phyloP scores from a whole-genome alignment of 1,284 basidiomycete species.

The Chondrostereum purpureum region DNA sequence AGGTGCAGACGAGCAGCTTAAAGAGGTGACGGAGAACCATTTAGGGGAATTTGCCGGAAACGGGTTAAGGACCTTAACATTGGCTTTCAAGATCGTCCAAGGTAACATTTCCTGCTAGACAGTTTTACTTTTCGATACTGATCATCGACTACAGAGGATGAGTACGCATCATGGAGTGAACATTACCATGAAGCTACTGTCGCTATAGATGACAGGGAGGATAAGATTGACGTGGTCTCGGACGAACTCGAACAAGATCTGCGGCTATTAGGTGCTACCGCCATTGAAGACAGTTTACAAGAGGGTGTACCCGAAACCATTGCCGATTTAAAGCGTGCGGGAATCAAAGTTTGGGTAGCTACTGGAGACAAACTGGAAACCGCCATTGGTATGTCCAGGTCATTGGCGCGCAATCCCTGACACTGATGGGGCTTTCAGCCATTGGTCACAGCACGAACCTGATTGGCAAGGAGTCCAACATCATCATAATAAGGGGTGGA shows the following conservation, averaged over 20 bases:
- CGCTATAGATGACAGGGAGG: slow-evolving; percentile 76
- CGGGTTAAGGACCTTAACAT: slow-evolving; percentile 86
- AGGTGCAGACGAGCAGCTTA: slow-evolving; percentile 63
- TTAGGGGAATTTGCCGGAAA: slow-evolving; percentile 86
- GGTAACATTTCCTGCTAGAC: slow-evolving; percentile 39
- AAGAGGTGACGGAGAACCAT: slow-evolving; percentile 74
- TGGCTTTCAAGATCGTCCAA: slow-evolving; percentile 82
- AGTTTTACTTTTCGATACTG: neutral
- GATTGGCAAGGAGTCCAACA: slow-evolving; percentile 83
- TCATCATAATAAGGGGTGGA: slow-evolving; percentile 88
- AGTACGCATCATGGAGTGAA: slow-evolving; percentile 77
- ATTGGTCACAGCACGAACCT: slow-evolving; percentile 98
- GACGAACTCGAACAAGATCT: slow-evolving; percentile 82
- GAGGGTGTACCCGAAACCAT: slow-evolving; percentile 98
- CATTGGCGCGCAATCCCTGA: neutral
- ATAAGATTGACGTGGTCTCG: slow-evolving; percentile 72
- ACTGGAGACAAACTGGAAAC: slow-evolving; percentile 99
- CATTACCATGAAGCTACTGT: slow-evolving; percentile 80
- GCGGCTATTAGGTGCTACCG: slow-evolving; percentile 86
- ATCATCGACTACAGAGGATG: slow-evolving; percentile 42
- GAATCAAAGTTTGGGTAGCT: slow-evolving; percentile 98
- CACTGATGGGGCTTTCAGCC: slow-evolving; percentile 38
- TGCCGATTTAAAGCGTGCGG: slow-evolving; percentile 91
- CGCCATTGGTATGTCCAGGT: slow-evolving; percentile 63
- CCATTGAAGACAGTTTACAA: slow-evolving; percentile 95